Percentiles rank a stretch among this genome's conserved stretches.
Conservation (phyloP, 257 asterid species). For the Nicotiana benthamiana region DNA sequence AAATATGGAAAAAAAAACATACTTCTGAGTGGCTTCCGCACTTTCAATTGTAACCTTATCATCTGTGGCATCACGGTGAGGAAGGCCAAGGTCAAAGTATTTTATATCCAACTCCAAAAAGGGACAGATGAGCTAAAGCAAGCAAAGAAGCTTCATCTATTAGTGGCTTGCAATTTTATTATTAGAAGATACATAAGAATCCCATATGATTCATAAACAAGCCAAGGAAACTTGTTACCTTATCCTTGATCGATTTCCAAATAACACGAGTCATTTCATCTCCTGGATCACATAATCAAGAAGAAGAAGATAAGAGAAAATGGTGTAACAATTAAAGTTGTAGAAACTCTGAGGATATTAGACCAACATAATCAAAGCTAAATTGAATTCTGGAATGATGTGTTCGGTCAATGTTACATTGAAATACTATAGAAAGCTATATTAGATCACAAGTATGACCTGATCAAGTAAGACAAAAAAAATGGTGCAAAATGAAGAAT, state of each 20-base stretch:
- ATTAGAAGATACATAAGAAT: neutral
- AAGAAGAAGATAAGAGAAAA: conserved; percentile 7
- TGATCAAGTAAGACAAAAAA: neutral
- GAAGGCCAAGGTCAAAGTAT: conserved; percentile 95
- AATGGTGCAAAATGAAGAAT: too few species aligned
- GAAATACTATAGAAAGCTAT: neutral
- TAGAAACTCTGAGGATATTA: neutral
- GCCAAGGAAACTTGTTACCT: conserved; percentile 36
- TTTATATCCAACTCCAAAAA: conserved; percentile 96
- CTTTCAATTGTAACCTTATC: conserved; percentile 97
- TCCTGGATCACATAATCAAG: conserved; percentile 40
- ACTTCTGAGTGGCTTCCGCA: conserved; percentile 99
- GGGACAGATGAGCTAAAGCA: conserved; percentile 76
- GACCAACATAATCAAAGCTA: neutral
- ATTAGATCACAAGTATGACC: neutral
- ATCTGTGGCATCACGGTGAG: conserved; percentile 91
- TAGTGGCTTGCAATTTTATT: neutral
- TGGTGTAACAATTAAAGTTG: too few species aligned
- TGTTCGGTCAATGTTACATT: neutral
- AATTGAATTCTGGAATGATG: neutral
- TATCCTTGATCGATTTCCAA: conserved; percentile 88
- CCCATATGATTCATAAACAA: neutral
- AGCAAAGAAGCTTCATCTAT: conserved; percentile 5
- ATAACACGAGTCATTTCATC: conserved; percentile 99
- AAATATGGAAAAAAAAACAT: conserved; percentile 15